Evolutionary conservation across 2,329 filamentous ascomycete species (phyloP).

Genomic region (Penicillium sp.): DNA sequence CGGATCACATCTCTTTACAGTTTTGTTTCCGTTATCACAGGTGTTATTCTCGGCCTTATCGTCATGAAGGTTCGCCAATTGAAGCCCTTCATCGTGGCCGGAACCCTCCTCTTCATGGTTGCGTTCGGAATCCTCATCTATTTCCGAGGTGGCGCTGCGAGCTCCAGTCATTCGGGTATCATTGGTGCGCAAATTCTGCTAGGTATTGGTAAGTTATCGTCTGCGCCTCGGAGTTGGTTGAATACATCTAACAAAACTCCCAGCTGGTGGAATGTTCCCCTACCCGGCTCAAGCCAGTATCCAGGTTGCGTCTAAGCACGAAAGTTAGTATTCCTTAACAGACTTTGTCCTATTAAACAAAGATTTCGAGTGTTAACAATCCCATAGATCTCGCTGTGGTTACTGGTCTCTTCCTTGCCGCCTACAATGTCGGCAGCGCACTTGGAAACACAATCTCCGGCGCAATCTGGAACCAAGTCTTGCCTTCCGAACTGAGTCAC

Average conservation of each 20-base stretch:
- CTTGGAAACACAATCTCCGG: constrained; percentile 62
- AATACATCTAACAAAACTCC: neutral
- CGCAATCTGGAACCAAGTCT: constrained; percentile 61
- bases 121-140: constrained; percentile 65
- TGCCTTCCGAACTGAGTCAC: constrained; percentile 49
- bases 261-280: constrained; percentile 61
- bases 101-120: constrained; percentile 62
- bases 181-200: constrained; percentile 64
- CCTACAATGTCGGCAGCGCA: constrained; percentile 63
- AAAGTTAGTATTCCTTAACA: constrained; percentile 34
- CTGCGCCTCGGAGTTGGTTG: neutral
- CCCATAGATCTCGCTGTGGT: constrained; percentile 59
- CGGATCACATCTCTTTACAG: constrained; percentile 62
- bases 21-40: constrained; percentile 58
- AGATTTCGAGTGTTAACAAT: neutral
- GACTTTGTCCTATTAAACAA: neutral
- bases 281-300: constrained; percentile 54
- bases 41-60: constrained; percentile 57
- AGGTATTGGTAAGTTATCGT: constrained; percentile 50
- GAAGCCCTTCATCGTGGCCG: constrained; percentile 63
- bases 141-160: constrained; percentile 56
- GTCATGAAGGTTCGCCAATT: constrained; percentile 59
- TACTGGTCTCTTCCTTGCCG: constrained; percentile 62
- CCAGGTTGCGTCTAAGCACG: constrained; percentile 52
- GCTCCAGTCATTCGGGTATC: constrained; percentile 54